Percentiles rank a stretch among this genome's conserved stretches.
Evolutionary conservation across 768 basidiomycete genomes (phyloP).

Genomic region (Phaffia australis): DNA sequence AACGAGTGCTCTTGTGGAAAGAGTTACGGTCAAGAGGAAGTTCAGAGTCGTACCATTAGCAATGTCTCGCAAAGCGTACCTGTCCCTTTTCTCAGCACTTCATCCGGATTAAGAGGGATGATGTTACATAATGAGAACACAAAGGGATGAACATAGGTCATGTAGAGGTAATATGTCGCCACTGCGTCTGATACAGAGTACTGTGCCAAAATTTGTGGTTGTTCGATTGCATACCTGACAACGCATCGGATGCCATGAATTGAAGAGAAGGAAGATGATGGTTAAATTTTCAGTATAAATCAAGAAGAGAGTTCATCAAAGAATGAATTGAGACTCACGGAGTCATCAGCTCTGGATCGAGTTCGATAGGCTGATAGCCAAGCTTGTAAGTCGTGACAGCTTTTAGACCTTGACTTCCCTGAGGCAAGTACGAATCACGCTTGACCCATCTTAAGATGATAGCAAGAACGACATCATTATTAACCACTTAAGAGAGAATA

Average conservation of each 20-base stretch:
- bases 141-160: constrained; percentile 99
- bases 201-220: constrained; percentile 84
- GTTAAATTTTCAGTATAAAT: background rate
- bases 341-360: constrained; percentile 98
- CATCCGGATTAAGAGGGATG: constrained; percentile 91
- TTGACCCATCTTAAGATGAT: constrained; percentile 65
- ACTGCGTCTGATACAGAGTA: constrained; percentile 99
- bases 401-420: constrained; percentile 96
- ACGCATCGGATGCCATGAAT: constrained; percentile 5
- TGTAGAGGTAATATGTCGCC: constrained; percentile 98
- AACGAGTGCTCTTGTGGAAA: background rate
- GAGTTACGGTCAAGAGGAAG: background rate
- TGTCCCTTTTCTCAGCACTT: constrained; percentile 87
- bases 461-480: too few species aligned
- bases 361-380: constrained; percentile 90
- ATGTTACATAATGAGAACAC: constrained; percentile 99
- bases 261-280: background rate
- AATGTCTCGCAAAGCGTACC: constrained; percentile 96
- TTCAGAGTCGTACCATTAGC: constrained; percentile 62
- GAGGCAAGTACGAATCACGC: constrained; percentile 93
- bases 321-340: constrained; percentile 53
- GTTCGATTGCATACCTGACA: constrained; percentile 82
- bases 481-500: background rate
- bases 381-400: constrained; percentile 93
- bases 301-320: background rate